These are phyloP conservation scores for Colletotrichum sojae DNA, from an alignment of 2,329 filamentous ascomycete genomes.

Conservation along the genomic window DNA sequence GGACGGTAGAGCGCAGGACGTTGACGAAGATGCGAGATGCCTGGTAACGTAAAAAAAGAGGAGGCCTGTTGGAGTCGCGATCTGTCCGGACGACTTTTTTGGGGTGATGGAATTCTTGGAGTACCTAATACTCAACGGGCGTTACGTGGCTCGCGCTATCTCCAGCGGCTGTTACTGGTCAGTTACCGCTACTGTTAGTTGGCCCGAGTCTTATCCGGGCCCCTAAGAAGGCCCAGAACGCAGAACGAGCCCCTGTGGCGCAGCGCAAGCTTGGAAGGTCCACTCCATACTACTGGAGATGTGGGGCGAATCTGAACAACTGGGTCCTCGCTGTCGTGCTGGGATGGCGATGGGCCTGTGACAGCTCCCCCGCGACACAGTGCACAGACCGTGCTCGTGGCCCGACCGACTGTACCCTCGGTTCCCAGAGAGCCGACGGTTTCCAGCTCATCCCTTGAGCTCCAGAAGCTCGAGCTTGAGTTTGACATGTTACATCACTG, in stretches of 20 bases:
- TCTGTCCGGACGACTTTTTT: constrained; percentile 41
- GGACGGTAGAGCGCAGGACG: not conserved
- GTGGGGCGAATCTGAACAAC: constrained; percentile 19
- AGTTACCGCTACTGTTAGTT: constrained; percentile 22
- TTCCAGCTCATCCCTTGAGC: constrained; percentile 44
- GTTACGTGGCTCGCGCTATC: not conserved
- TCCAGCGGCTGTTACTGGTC: not conserved
- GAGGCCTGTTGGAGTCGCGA: constrained; percentile 32
- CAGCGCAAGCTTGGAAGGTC: not conserved
- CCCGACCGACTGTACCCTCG: constrained; percentile 45
- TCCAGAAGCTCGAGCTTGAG: constrained; percentile 27
- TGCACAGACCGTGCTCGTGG: constrained; percentile 16
- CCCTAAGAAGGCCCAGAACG: constrained; percentile 14
- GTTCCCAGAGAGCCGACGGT: constrained; percentile 47
- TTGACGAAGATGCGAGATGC: constrained; percentile 4
- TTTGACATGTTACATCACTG: constrained; percentile 30
- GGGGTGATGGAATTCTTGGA: constrained; percentile 5
- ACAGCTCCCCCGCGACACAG: constrained; percentile 19
- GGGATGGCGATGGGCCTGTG: constrained; percentile 26
- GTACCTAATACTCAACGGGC: not conserved
- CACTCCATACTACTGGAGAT: constrained; percentile 7
- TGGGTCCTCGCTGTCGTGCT: not conserved
- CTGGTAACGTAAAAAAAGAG: constrained; percentile 3
- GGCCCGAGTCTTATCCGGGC: constrained; percentile 37
- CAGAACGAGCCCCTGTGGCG: constrained; percentile 23